Evolutionary conservation across 257 asterid genomes (phyloP).

Genomic region (Linderniella brevidens): DNA sequence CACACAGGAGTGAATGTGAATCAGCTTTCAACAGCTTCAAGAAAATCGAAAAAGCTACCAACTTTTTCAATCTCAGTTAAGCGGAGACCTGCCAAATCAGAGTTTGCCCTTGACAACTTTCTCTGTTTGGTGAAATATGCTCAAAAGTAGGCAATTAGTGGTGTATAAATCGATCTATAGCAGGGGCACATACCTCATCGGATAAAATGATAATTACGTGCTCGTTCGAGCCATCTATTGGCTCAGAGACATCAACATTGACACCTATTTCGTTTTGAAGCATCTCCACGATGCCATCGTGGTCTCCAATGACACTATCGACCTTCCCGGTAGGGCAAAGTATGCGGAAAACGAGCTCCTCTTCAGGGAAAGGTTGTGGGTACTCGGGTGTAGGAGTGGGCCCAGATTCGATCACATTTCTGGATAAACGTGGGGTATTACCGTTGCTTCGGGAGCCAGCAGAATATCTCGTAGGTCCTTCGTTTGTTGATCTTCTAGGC

Average conservation of each 20-base stretch:
- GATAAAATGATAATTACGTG: conserved; percentile 55
- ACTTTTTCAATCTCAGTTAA: too few relatives aligned
- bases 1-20: conserved; percentile 18
- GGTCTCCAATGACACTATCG: conserved; percentile 51
- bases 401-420: conserved; percentile 37
- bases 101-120: too few relatives aligned
- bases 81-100: too few relatives aligned
- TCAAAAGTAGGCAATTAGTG: too few relatives aligned
- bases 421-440: conserved; percentile 49
- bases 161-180: neutral
- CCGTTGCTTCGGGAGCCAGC: conserved; percentile 35
- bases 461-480: conserved; percentile 47
- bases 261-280: conserved; percentile 81
- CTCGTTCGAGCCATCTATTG: conserved; percentile 47
- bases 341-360: conserved; percentile 72
- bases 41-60: too few relatives aligned
- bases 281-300: conserved; percentile 65
- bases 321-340: conserved; percentile 73
- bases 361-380: conserved; percentile 30
- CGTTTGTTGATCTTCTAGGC: conserved; percentile 31
- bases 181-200: conserved; percentile 49
- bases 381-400: conserved; percentile 25
- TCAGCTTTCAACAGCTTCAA: conserved; percentile 12
- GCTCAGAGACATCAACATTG: conserved; percentile 45
- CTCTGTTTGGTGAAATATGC: too few relatives aligned